These are phyloP conservation scores for Pichia inconspicua DNA, from an alignment of 1,139 yeast species.

Conservation along the genomic window DNA sequence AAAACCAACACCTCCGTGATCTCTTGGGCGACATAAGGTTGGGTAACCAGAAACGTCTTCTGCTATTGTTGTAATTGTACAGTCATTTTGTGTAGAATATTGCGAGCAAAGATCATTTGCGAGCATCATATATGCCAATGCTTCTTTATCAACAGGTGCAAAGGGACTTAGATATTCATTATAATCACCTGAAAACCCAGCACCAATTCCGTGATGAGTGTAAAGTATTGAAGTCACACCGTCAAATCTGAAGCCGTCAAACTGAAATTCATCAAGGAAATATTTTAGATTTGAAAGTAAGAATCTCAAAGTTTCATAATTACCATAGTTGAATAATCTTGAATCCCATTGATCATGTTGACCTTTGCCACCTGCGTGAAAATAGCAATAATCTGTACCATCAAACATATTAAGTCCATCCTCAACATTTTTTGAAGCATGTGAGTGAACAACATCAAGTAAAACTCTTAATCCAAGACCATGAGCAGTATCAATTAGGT, in stretches of 20 bases:
- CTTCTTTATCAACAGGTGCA: conserved; percentile 77
- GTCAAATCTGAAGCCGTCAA: conserved; percentile 95
- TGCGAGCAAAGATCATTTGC: conserved; percentile 71
- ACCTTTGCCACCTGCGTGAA: conserved; percentile 83
- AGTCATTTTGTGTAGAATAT: conserved; percentile 32
- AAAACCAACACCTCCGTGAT: conserved; percentile 82
- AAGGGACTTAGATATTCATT: conserved; percentile 79
- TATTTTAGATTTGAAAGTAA: conserved; percentile 80
- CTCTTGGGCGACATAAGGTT: conserved; percentile 70
- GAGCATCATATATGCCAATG: conserved; percentile 75
- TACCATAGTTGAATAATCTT: conserved; percentile 81
- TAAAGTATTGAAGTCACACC: conserved; percentile 95
- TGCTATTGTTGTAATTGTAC: conserved; percentile 68
- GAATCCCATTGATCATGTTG: conserved; percentile 93
- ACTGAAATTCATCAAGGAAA: conserved; percentile 72
- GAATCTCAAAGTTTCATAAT: conserved; percentile 84
- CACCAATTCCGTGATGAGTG: conserved; percentile 81
- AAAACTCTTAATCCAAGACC: conserved; percentile 78
- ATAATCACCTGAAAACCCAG: conserved; percentile 85
- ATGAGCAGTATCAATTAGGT: conserved; percentile 87
- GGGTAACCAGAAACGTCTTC: conserved; percentile 99
- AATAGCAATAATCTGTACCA: conserved; percentile 92
- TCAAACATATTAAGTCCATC: conserved; percentile 93
- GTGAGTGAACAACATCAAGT: conserved; percentile 91
- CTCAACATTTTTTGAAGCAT: conserved; percentile 86